Percentiles rank a stretch among this genome's conserved stretches.
These are phyloP conservation scores for Aristolochia contorta DNA, from an alignment of 164 flowering plant species.

Conservation along the genomic window DNA sequence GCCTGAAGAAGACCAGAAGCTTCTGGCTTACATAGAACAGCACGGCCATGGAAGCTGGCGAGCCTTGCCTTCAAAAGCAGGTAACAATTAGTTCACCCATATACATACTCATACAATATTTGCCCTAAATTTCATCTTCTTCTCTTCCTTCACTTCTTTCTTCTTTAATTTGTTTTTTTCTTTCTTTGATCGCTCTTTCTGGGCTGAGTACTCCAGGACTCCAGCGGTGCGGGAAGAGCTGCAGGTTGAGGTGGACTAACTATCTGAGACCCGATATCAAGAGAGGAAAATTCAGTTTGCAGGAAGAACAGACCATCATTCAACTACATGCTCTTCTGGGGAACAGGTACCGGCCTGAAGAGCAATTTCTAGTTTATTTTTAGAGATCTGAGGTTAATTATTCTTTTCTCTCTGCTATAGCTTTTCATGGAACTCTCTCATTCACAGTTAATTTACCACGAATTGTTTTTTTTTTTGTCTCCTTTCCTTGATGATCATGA, in stretches of 20 bases:
- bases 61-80: slow-evolving; percentile 84
- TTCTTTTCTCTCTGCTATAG: no score
- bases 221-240: slow-evolving; percentile 91
- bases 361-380: background rate
- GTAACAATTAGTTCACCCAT: no score
- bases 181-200: no score
- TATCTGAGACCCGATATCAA: slow-evolving; percentile 90
- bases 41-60: slow-evolving; percentile 99
- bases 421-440: no score
- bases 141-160: no score
- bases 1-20: slow-evolving; percentile 93
- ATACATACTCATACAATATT: no score
- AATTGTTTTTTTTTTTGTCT: no score
- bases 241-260: slow-evolving; percentile 91
- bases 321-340: slow-evolving; percentile 97
- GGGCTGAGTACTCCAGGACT: slow-evolving; percentile 35
- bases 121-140: no score
- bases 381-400: background rate
- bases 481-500: no score
- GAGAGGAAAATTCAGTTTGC: slow-evolving; percentile 85
- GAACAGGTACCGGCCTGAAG: slow-evolving; percentile 64
- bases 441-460: no score
- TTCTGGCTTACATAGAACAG: slow-evolving; percentile 83
- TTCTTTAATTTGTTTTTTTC: no score
- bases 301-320: slow-evolving; percentile 92